These are phyloP conservation scores for Fonsecaea erecta DNA, from an alignment of 2,329 filamentous ascomycete genomes.

Conservation along the genomic window DNA sequence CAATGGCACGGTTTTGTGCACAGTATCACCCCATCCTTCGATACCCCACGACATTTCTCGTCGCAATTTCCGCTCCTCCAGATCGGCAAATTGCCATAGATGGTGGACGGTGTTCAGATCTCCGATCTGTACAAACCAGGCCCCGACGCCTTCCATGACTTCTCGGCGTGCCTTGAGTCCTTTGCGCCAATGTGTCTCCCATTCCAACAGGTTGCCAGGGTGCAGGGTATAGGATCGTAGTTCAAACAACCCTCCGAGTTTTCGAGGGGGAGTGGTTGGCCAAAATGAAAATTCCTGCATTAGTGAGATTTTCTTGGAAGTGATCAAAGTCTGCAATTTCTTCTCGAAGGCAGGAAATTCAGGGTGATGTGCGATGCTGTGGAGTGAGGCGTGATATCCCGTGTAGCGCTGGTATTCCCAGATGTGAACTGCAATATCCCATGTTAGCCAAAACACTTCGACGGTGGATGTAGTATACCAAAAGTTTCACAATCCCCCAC, in stretches of 20 bases:
- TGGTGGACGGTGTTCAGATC: conserved; percentile 98
- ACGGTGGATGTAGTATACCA: conserved; percentile 60
- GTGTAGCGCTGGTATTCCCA: conserved; percentile 99
- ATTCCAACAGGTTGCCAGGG: conserved; percentile 93
- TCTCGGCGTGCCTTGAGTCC: conserved; percentile 88
- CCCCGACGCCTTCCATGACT: conserved; percentile 97
- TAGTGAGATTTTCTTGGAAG: conserved; percentile 80
- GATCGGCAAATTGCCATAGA: conserved; percentile 96
- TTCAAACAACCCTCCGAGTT: conserved; percentile 92
- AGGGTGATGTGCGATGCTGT: conserved; percentile 80
- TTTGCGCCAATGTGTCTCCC: conserved; percentile 97
- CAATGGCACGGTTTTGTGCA: conserved; percentile 96
- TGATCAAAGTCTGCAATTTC: conserved; percentile 84
- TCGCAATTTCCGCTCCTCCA: conserved; percentile 88
- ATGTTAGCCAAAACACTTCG: conserved; percentile 40
- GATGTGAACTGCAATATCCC: conserved; percentile 77
- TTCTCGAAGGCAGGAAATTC: conserved; percentile 82
- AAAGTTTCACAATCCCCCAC: conserved; percentile 98
- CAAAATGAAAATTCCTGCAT: conserved; percentile 99
- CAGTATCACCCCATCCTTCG: conserved; percentile 94
- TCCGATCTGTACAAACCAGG: conserved; percentile 98
- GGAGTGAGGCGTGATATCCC: conserved; percentile 89
- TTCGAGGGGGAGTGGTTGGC: conserved; percentile 89
- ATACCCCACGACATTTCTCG: conserved; percentile 95
- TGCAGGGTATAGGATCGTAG: conserved; percentile 95